Evolutionary conservation across 2,329 filamentous ascomycete species (phyloP), one percentile per base, ranked within the genome.

Genomic region (Stachybotrys echinatus): DNA sequence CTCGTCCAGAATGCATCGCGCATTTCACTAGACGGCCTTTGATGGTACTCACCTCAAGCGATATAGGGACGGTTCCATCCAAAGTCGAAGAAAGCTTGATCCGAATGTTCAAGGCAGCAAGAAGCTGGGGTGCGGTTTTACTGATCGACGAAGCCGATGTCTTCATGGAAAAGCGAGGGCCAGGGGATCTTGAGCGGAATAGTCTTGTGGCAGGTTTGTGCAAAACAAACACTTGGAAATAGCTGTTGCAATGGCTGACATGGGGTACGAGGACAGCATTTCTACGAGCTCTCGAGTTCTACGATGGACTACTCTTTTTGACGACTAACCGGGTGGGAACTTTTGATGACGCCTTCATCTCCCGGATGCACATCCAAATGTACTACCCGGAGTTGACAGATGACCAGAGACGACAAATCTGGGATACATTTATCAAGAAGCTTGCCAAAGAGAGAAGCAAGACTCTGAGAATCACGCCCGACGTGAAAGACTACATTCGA

Each of bases 291-390:
- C 57, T 68, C 0, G 64, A 66, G 31, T 61, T 54, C 31, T 66
- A 60, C 38, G 51, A 64, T 6, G 64, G 65, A 2, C 65, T 67
- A 7, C 21, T 66, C 0, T 66, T 68, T 19, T 50, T 68, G 2
- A 61, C 59, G 0, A 62, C 63, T 0, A 67, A 67, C 38, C 47
- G 62, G 2, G 58, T 64, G 0, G 64, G 59, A 0, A 49, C 55
- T 0, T 65, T 67, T 23, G 64, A 66, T 17, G 62, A 66, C 2
- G 64, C 64, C 0, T 64, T 66, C 45, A 59, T 63, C 4, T 66
- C 64, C 0, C 59, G 63, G 2, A 55, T 66, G 1, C 63, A 68
- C 12, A 42, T 68, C 3, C 54, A 64, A 27, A 42, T 66, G 0
- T 58, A 61, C 43, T 66, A 65, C 14, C 48, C 52, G 0, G 57